Percentiles rank a stretch among this genome's conserved stretches.
phyloP scores from a whole-genome alignment of 495 filamentous ascomycete species.

The Aspergillus heteromorphus region DNA sequence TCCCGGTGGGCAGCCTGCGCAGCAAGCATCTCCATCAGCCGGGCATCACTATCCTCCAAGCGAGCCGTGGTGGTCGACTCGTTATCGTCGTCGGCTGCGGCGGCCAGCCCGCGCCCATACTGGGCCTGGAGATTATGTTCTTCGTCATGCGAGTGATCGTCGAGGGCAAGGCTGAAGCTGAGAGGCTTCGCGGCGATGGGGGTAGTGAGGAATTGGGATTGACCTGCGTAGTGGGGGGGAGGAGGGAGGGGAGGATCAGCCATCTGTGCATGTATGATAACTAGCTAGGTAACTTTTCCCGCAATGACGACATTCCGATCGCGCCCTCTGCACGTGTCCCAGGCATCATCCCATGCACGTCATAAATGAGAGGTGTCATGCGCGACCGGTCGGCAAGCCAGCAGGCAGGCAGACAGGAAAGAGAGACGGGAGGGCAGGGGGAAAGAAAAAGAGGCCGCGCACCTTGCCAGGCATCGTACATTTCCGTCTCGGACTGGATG shows the following conservation, averaged over 20 bases:
- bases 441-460: slow-evolving; percentile 12
- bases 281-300: background rate
- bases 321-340: no score
- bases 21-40: slow-evolving; percentile 93
- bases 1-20: slow-evolving; percentile 80
- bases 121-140: slow-evolving; percentile 36
- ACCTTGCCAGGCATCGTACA: slow-evolving; percentile 99
- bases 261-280: background rate
- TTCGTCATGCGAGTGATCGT: slow-evolving; percentile 54
- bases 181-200: slow-evolving; percentile 79
- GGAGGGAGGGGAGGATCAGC: background rate
- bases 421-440: no score
- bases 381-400: no score
- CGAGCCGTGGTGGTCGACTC: slow-evolving; percentile 54
- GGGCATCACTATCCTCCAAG: slow-evolving; percentile 74
- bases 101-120: slow-evolving; percentile 30
- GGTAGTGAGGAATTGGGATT: slow-evolving; percentile 87
- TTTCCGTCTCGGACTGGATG: slow-evolving; percentile 72
- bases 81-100: slow-evolving; percentile 53
- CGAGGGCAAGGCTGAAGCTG: slow-evolving; percentile 76
- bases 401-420: no score
- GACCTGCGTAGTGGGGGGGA: slow-evolving; percentile 49
- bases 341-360: background rate
- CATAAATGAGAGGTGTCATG: background rate
- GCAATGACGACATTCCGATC: background rate